phyloP scores from a whole-genome alignment of 2,329 filamentous ascomycete genomes.

The Daldinia sp. region DNA sequence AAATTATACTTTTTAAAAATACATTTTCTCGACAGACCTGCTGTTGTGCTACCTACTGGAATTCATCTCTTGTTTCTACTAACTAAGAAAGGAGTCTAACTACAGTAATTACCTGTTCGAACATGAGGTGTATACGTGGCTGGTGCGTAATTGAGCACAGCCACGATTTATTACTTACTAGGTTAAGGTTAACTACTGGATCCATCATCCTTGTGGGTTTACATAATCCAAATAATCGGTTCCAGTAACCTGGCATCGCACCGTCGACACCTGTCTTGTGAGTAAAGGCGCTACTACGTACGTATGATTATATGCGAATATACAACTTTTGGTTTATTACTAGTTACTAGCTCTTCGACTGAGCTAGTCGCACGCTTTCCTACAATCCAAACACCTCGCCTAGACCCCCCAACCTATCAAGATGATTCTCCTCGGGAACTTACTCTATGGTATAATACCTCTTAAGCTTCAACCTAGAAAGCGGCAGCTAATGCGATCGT shows the following conservation, averaged over 20 bases:
- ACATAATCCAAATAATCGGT: not conserved
- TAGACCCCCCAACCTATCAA: constrained; percentile 44
- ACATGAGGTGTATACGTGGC: not conserved
- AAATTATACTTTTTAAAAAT: not conserved
- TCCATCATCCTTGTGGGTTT: too few relatives aligned
- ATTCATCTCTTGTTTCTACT: not conserved
- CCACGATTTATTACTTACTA: not conserved
- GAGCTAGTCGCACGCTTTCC: not conserved
- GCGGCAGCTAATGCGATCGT: constrained; percentile 30
- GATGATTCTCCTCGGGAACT: constrained; percentile 76
- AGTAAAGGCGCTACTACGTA: not conserved
- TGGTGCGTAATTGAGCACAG: not conserved
- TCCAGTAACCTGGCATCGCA: not conserved
- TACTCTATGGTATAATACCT: constrained; percentile 72
- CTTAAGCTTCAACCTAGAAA: constrained; percentile 19
- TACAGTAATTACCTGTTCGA: not conserved
- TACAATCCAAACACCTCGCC: constrained; percentile 23
- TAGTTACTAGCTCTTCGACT: not conserved
- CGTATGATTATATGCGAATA: not conserved
- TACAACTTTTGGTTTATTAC: not conserved
- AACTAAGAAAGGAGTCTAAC: not conserved
- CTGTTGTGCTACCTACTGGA: constrained; percentile 5
- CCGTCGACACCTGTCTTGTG: constrained; percentile 5
- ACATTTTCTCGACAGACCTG: constrained; percentile 16
- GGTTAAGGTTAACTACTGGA: too few relatives aligned